phyloP scores from a whole-genome alignment of 2,329 filamentous ascomycete genomes.

The Proliferodiscus dingleyae region DNA sequence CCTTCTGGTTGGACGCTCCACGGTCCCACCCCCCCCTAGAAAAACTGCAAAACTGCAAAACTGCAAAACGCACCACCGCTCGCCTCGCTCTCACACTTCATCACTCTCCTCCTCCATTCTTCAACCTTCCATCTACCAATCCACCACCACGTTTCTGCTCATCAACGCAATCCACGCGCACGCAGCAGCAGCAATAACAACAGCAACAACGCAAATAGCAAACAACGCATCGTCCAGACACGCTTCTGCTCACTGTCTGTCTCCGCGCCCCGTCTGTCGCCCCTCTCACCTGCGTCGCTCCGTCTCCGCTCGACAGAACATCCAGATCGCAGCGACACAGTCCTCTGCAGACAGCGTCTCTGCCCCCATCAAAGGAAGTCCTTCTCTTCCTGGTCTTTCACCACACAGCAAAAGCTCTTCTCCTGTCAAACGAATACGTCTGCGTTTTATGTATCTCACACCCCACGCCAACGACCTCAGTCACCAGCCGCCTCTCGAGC shows the following conservation, averaged over 20 bases:
- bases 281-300: too few species aligned
- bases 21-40: not conserved
- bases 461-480: conserved; percentile 78
- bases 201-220: not conserved
- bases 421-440: conserved; percentile 30
- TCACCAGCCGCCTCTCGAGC: conserved; percentile 90
- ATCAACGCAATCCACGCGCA: not conserved
- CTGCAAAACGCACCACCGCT: too few species aligned
- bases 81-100: not conserved
- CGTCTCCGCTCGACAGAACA: too few species aligned
- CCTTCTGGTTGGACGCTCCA: too few species aligned
- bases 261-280: too few species aligned
- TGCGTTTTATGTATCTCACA: conserved; percentile 37
- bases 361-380: conserved; percentile 16
- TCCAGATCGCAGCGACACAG: too few species aligned
- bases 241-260: too few species aligned
- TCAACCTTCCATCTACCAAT: not conserved
- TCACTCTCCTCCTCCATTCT: not conserved
- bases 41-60: too few species aligned
- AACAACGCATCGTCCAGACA: too few species aligned
- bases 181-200: not conserved
- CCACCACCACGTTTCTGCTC: not conserved
- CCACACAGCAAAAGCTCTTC: conserved; percentile 28
- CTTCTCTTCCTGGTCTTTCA: conserved; percentile 18
- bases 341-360: conserved; percentile 5